phyloP scores from a whole-genome alignment of 1,139 yeast genomes.

The Pichia sp. region DNA sequence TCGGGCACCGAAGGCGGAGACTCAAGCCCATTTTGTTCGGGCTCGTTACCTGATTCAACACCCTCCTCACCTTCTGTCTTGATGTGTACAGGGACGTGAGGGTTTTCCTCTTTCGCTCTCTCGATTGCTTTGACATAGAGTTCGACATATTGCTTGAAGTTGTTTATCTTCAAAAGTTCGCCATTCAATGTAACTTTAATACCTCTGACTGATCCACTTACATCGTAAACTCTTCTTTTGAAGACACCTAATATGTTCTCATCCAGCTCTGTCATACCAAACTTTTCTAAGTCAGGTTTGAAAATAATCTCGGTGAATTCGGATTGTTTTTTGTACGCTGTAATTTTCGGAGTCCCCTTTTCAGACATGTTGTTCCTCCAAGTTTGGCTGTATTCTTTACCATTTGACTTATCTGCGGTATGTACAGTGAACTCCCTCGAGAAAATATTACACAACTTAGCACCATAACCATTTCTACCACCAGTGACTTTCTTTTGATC shows the following conservation, averaged over 20 bases:
- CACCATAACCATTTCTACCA: constrained; percentile 98
- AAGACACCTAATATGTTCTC: constrained; percentile 78
- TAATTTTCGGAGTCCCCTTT: constrained; percentile 72
- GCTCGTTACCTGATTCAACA: neutral
- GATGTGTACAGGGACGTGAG: constrained; percentile 27
- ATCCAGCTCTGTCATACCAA: constrained; percentile 79
- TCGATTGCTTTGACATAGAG: constrained; percentile 77
- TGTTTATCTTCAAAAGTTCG: constrained; percentile 59
- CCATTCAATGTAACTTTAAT: constrained; percentile 78
- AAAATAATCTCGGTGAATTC: constrained; percentile 89
- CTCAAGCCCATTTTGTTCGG: constrained; percentile 6
- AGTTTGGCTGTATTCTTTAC: constrained; percentile 65
- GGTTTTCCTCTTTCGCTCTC: constrained; percentile 34
- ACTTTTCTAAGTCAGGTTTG: constrained; percentile 80
- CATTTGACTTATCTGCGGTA: constrained; percentile 74
- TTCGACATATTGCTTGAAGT: constrained; percentile 84
- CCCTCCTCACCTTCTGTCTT: constrained; percentile 21
- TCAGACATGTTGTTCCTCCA: constrained; percentile 87
- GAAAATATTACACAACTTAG: constrained; percentile 89
- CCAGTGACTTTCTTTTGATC: constrained; percentile 95
- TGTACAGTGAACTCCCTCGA: constrained; percentile 84
- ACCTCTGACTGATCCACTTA: constrained; percentile 89
- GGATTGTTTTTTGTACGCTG: constrained; percentile 50
- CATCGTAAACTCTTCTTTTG: constrained; percentile 90
- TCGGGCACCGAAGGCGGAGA: constrained; percentile 23